Evolutionary conservation across 192 early-diverging fungal genomes (phyloP), one percentile per base, ranked within the genome.

Genomic region (Backusella tuberculispora): DNA sequence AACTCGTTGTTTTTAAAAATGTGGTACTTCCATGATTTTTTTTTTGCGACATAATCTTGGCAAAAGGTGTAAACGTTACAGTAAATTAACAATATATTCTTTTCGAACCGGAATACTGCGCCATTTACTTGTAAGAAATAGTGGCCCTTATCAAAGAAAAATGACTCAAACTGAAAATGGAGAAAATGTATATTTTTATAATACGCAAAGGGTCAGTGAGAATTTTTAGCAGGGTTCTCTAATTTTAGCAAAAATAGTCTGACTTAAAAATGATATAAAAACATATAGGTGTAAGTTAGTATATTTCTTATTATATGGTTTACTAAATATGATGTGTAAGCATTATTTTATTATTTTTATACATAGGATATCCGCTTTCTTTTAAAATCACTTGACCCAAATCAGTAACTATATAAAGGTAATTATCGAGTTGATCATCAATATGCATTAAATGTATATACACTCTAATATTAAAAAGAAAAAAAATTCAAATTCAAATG

Each of bases 381-480:
- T 34, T 34, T 43, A 43, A 43, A n/a, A 53, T 60, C 53, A 60
- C 26, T 60, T 60, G 53, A 60, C 26, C 53, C 24, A 60, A 60
- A 26, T 21, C 53, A 60, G 26, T 34, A 34, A 34, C 29, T 34
- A 34, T 34, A 34, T 34, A 34, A 34, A 34, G 29, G 29, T 34
- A 34, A 34, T 34, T 34, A 34, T 34, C 29, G 2, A 34, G 1
- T 34, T 34, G 29, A 34, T 34, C 29, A 34, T 34, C 29, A 1
- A 34, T 0, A 34, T 34, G 2, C 2, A 34, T 34, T 34, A 34
- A 34, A n/a, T n/a, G n/a, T n/a, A n/a, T n/a, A n/a, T n/a, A n/a
- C n/a, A n/a, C n/a, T 34, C 1, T 1, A 34, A 34, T 34, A 34
- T 34, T 1, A 34, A 34, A 34, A 34, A 34, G 29, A 34, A 34